phyloP scores from a whole-genome alignment of 306 rosid genomes.

The Mimosa pudica region DNA sequence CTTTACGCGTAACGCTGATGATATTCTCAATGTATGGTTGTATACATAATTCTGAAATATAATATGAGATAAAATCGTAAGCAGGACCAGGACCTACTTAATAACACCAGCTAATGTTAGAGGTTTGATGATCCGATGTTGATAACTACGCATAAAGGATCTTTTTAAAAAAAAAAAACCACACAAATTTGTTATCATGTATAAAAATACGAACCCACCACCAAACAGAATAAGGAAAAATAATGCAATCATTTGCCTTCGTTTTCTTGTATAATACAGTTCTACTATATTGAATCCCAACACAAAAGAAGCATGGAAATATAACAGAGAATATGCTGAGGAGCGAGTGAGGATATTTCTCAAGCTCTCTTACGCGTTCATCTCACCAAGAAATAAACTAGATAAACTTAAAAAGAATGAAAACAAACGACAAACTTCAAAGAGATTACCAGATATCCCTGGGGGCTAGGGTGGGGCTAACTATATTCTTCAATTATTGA shows the following conservation, averaged over 20 bases:
- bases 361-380: background rate
- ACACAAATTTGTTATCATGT: background rate
- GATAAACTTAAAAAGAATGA: background rate
- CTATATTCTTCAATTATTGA: conserved; percentile 3
- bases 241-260: background rate
- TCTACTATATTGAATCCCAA: background rate
- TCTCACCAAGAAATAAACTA: background rate
- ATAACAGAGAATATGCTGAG: conserved; percentile 8
- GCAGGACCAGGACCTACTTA: background rate
- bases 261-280: background rate
- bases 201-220: background rate
- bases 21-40: background rate
- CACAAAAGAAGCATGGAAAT: background rate
- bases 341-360: background rate
- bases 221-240: background rate
- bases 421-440: background rate
- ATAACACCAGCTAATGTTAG: background rate
- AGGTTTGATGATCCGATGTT: background rate
- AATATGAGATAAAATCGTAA: background rate
- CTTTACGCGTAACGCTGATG: background rate
- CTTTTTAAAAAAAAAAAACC: too few relatives aligned
- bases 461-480: background rate
- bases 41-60: background rate
- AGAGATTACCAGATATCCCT: background rate
- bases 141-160: background rate